phyloP scores from a whole-genome alignment of 768 basidiomycete genomes.

The Leccinum olivaceopallidum region DNA sequence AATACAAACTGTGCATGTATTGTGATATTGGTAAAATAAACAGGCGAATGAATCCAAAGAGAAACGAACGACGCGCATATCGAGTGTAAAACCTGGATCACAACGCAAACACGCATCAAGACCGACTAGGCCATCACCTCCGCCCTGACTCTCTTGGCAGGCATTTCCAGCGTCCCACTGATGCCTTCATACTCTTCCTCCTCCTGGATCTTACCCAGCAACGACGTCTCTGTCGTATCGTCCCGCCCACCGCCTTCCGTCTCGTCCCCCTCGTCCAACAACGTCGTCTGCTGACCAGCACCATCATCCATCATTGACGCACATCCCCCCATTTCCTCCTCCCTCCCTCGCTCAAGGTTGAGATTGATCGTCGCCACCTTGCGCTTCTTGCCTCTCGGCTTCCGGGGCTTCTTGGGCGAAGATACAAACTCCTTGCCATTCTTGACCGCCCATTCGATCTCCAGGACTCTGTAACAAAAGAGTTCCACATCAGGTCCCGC shows the following conservation, averaged over 20 bases:
- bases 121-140: constrained; percentile 18
- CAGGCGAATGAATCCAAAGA: neutral
- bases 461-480: constrained; percentile 61
- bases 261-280: constrained; percentile 45
- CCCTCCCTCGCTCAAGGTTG: constrained; percentile 12
- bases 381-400: constrained; percentile 34
- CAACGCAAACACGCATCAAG: neutral
- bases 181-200: constrained; percentile 35
- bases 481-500: constrained; percentile 33
- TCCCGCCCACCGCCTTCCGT: constrained; percentile 27
- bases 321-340: constrained; percentile 13
- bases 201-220: constrained; percentile 21
- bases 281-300: neutral
- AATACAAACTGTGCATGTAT: neutral
- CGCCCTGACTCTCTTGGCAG: constrained; percentile 29
- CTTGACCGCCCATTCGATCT: constrained; percentile 78
- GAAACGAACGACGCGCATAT: neutral
- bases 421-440: constrained; percentile 60
- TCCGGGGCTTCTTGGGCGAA: constrained; percentile 46
- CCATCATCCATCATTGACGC: constrained; percentile 1
- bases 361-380: constrained; percentile 27
- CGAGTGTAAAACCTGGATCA: neutral
- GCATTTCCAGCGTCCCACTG: constrained; percentile 20
- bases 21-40: neutral
- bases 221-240: constrained; percentile 16